phyloP scores from a whole-genome alignment of 768 basidiomycete genomes.

The Rhodosporidiobolus odoratus region DNA sequence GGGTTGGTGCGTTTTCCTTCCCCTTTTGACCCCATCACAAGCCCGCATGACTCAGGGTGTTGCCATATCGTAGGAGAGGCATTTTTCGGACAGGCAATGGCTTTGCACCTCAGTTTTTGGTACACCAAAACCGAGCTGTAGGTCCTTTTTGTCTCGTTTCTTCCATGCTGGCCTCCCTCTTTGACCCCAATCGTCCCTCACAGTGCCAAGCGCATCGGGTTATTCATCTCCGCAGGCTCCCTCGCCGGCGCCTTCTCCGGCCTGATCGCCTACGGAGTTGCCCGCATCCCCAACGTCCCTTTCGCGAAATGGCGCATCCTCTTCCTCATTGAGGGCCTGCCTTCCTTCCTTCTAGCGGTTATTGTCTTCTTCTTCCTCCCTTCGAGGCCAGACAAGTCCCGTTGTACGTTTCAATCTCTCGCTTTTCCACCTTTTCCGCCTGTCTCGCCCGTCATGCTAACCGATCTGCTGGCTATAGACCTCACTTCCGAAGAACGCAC shows the following conservation, averaged over 20 bases:
- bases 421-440: not conserved
- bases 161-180: not conserved
- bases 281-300: constrained; percentile 24
- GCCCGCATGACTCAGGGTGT: not conserved
- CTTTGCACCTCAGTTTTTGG: constrained; percentile 41
- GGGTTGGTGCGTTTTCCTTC: constrained; percentile 43
- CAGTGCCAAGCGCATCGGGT: constrained; percentile 46
- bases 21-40: constrained; percentile 32
- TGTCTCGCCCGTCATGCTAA: too few relatives aligned
- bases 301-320: constrained; percentile 44
- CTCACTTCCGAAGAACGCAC: constrained; percentile 47
- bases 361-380: constrained; percentile 49
- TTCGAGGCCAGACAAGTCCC: constrained; percentile 45
- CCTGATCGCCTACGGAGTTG: constrained; percentile 41
- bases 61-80: constrained; percentile 31
- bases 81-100: constrained; percentile 36
- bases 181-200: not conserved
- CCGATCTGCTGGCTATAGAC: constrained; percentile 5
- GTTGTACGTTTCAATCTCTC: constrained; percentile 22
- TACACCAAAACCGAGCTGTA: constrained; percentile 46
- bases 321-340: constrained; percentile 50
- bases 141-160: not conserved
- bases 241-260: constrained; percentile 17
- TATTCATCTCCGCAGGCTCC: constrained; percentile 47
- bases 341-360: constrained; percentile 47